Percentiles rank a stretch among this genome's conserved stretches.
Conservation (phyloP, 1,284 basidiomycete species). For the Cutaneotrichosporon spelunceum region DNA sequence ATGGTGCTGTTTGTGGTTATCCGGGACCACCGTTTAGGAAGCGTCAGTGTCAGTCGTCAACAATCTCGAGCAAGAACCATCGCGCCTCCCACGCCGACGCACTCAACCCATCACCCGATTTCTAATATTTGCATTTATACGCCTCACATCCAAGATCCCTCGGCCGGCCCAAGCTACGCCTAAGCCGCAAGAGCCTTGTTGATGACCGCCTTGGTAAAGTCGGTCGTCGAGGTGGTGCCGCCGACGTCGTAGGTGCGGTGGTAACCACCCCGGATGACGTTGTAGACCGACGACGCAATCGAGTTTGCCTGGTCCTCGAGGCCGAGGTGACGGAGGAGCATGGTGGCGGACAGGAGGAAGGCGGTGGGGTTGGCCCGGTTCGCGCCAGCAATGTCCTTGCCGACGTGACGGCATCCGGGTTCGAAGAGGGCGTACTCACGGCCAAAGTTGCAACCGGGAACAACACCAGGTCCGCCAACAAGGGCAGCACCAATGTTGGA, state of each 20-base stretch:
- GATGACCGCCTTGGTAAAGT: conserved; percentile 87
- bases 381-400: conserved; percentile 95
- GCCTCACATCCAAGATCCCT: not conserved
- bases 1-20: no score
- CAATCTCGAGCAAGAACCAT: not conserved
- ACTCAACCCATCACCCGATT: not conserved
- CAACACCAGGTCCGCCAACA: conserved; percentile 95
- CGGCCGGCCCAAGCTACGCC: conserved; percentile 14
- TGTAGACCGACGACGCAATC: conserved; percentile 89
- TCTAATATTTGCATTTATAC: conserved; percentile 7
- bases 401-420: conserved; percentile 97
- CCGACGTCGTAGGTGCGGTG: conserved; percentile 94
- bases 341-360: conserved; percentile 95
- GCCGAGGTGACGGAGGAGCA: conserved; percentile 98
- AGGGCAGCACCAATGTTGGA: conserved; percentile 98
- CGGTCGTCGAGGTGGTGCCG: conserved; percentile 81
- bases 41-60: not conserved
- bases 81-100: not conserved
- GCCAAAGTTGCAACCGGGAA: conserved; percentile 97
- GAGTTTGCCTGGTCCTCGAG: conserved; percentile 92
- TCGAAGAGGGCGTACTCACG: conserved; percentile 98
- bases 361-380: conserved; percentile 97
- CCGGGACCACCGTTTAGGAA: no score
- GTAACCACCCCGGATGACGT: conserved; percentile 84
- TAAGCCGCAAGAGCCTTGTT: conserved; percentile 40